Base-by-base conservation (phyloP, 2,329 filamentous ascomycete species). In the Aaosphaeria pasadenensis region DNA sequence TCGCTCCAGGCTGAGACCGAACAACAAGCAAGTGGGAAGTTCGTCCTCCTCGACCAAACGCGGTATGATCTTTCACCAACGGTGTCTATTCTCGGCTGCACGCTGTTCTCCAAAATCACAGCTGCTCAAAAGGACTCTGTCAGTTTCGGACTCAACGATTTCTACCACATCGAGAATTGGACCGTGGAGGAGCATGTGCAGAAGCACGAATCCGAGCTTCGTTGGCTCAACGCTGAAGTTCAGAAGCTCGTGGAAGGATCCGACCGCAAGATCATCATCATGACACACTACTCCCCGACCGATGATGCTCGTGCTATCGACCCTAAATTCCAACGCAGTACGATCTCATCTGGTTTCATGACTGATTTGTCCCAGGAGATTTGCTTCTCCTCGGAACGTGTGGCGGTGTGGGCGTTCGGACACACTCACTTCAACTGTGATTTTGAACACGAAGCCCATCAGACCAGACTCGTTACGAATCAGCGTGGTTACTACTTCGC, bases 391-490 rank as follows among this genome's bases (percentile, higher is more conserved):
- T 67, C 55, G 36, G 28, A 11, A 1, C 57, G 52, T 5, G 72
- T 77, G 17, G 70, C 60, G 54, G 30, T 74, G 0, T 79, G 74
- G 76, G 74, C 68, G 1, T 78, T 78, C 58, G 76, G 76, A 0
- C 75, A 79, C 47, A 78, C 75, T 4, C 74, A 78, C 52, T 76
- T 64, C 55, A 77, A 76, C 50, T 76, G 72, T 53, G 71, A 76
- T 44, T 73, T 71, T 49, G 63, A 50, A 5, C 61, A 48, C 0
- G 56, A 45, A 28, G 39, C 30, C 7, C 40, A 7, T 24, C 13
- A 30, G 39, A 39, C 48, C 4, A 61, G 70, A 48, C 62, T 73
- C 36, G 45, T 75, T 3, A 52, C 74, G 1, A 74, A 76, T 48
- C 73, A 77, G 53, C 53, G 61, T 43, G 73, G 74, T 1, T 74